Evolutionary conservation across 2,329 filamentous ascomycete genomes (phyloP), one percentile per base, ranked within the genome.

Genomic region (Pseudophaeomoniella oleicola): DNA sequence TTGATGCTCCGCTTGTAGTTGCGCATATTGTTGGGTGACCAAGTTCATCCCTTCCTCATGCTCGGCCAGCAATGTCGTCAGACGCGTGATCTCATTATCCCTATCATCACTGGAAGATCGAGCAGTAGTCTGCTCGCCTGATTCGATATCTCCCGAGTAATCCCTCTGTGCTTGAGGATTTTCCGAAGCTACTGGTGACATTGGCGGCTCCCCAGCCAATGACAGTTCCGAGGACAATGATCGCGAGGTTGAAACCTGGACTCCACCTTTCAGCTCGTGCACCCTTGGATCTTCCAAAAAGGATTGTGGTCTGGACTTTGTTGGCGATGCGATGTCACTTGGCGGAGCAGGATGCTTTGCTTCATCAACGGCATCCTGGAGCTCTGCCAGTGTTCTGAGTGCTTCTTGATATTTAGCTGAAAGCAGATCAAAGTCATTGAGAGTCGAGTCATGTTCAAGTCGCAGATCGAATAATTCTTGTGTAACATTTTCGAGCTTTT

Each of bases 151-250:
- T 22, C 40, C 38, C 33, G 43, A 38, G 6, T 39, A 29, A 6
- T 29, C 34, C 22, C 43, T 42, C 35, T 44, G 50, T 10, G 49
- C 39, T 11, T 48, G 44, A 31, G 49, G 69, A 45, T 77, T 76
- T 40, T 78, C 72, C 46, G 73, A 76, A 35, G 70, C 68, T 47
- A 78, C 75, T 44, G 66, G 67, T 44, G 75, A 78, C 49, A 68
- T 67, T 48, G 75, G 74, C 53, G 81, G 83, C 52, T 81, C 81
- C 71, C 81, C 75, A 66, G 75, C 84, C 57, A 81, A 93, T 52
- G 84, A 93, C 56, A 94, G 72, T 63, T 96, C 90, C 63, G 85
- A 90, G 46, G 85, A 94, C 48, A 94, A 79, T 52, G 86, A 94
- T 58, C 80, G 85, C 64, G 85, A 87, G 52, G 82, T 87, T 59